Base-by-base conservation (phyloP, 2,329 filamentous ascomycete species). In the Talaromyces marneffei region DNA sequence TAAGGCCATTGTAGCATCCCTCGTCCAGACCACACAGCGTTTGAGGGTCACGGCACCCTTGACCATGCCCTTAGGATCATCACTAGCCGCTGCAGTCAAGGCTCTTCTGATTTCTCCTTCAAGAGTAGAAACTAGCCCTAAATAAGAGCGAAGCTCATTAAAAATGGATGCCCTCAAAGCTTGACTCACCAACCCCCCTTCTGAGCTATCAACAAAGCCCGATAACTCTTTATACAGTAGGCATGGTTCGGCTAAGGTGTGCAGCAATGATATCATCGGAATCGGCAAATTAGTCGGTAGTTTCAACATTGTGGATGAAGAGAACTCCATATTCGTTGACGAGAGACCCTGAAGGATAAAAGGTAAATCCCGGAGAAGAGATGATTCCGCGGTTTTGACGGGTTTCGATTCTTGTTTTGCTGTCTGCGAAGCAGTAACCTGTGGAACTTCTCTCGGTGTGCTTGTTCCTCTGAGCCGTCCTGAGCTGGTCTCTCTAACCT, bases 1-100 rank as follows among this genome's bases (percentile, higher is more conserved):
- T 67, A 99, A 77, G 0, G 92, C 94, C 88, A 97, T 95, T 0
- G 94, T 99, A 6, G 94, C 91, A 74, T 99, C 95, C 67, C 93
- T 86, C 8, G 92, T 97, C 95, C 95, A 99, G 25, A 99, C 89
- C 2, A 99, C 89, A 69, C 93, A 97, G 72, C 94, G 83, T 74
- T 97, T 97, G 56, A 99, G 79, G 0, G 94, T 99, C 14, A 99
- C 93, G 1, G 92, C 92, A 0, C 90, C 88, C 68, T 92, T 94
- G 5, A 91, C 88, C 58, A 95, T 86, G 1, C 88, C 88, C 48
- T 85, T 83, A 52, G 87, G 82, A 2, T 89, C 85, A 37, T 65
- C 64, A 40, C 72, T 69, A 20, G 71, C 86, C n/a, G 94, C 78
- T 7, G 88, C 85, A 4, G 87, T 83, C 54, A 97, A 78, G 0